Conservation (phyloP, 2,329 filamentous ascomycete species). For the Scopulariopsis brevicaulis region DNA sequence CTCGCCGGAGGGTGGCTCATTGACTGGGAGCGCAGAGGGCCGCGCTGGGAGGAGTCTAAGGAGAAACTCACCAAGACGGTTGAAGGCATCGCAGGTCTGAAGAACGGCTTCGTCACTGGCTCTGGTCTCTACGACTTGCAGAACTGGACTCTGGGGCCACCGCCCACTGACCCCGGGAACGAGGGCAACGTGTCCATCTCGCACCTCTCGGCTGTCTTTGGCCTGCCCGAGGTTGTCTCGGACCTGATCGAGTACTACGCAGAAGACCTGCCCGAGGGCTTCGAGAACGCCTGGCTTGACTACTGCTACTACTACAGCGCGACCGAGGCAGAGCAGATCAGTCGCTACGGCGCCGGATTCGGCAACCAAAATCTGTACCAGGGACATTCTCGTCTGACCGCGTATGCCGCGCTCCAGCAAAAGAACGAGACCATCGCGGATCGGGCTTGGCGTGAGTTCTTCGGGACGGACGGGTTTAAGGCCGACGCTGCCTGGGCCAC, state of each 20-base stretch:
- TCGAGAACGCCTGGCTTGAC: slow-evolving; percentile 44
- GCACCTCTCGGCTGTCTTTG: slow-evolving; percentile 47
- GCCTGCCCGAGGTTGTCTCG: slow-evolving; percentile 43
- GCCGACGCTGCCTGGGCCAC: slow-evolving; percentile 20
- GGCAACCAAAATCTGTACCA: slow-evolving; percentile 36
- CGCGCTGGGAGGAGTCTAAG: slow-evolving; percentile 38
- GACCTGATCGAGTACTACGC: slow-evolving; percentile 39
- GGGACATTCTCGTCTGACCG: slow-evolving; percentile 46
- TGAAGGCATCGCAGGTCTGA: slow-evolving; percentile 39
- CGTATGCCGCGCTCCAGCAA: slow-evolving; percentile 33
- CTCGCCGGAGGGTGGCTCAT: slow-evolving; percentile 46
- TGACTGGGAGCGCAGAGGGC: slow-evolving; percentile 46
- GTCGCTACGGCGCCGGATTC: slow-evolving; percentile 39
- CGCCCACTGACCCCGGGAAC: slow-evolving; percentile 39
- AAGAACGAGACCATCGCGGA: slow-evolving; percentile 33
- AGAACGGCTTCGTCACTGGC: slow-evolving; percentile 48
- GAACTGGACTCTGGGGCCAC: slow-evolving; percentile 37
- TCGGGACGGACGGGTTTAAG: slow-evolving; percentile 32
- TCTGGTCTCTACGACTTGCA: slow-evolving; percentile 37
- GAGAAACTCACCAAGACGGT: slow-evolving; percentile 36
- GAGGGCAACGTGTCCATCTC: slow-evolving; percentile 37
- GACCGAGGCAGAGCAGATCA: slow-evolving; percentile 31
- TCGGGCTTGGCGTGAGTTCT: slow-evolving; percentile 44
- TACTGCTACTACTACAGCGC: slow-evolving; percentile 49
- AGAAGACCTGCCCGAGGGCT: slow-evolving; percentile 30